Conservation (phyloP, 176 grass and related monocot species). For the Zea luxurians region DNA sequence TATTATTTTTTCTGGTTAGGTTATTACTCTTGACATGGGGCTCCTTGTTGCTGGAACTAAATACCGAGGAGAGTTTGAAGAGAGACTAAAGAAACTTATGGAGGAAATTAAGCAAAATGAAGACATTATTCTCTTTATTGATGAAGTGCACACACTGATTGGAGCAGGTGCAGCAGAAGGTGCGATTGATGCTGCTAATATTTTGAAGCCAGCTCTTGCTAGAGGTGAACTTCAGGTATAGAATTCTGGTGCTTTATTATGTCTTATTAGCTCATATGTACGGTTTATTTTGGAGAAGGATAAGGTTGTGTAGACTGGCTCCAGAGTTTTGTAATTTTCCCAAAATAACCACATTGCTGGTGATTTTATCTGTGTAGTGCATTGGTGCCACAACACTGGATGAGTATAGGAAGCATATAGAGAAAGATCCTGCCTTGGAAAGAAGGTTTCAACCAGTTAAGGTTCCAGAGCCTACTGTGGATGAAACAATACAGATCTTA, state of each 20-base stretch:
- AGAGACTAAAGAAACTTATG: conserved; percentile 98
- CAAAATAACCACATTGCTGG: conserved; percentile 21
- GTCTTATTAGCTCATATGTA: background rate
- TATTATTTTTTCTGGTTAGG: conserved; percentile 38
- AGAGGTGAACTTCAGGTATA: conserved; percentile 99
- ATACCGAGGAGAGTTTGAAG: conserved; percentile 99
- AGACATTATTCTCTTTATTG: conserved; percentile 98
- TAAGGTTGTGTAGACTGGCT: conserved; percentile 12
- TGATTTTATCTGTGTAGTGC: conserved; percentile 61
- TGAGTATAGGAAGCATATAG: conserved; percentile 98
- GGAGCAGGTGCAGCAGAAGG: conserved; percentile 99
- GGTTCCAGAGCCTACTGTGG: conserved; percentile 94
- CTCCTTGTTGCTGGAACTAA: conserved; percentile 99
- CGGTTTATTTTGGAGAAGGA: conserved; percentile 24
- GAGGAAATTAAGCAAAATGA: conserved; percentile 99
- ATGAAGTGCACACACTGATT: conserved; percentile 98
- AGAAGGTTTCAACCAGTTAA: conserved; percentile 97
- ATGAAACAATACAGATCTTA: conserved; percentile 97
- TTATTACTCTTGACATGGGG: conserved; percentile 99
- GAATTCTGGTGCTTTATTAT: conserved; percentile 11
- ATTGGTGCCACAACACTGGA: conserved; percentile 96
- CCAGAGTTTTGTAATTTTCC: conserved; percentile 9
- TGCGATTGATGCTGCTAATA: conserved; percentile 99
- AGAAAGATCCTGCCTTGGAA: conserved; percentile 96
- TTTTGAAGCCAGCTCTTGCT: conserved; percentile 96